Base-by-base conservation (phyloP, 345 rosid species). In the Carallia pectinifolia region DNA sequence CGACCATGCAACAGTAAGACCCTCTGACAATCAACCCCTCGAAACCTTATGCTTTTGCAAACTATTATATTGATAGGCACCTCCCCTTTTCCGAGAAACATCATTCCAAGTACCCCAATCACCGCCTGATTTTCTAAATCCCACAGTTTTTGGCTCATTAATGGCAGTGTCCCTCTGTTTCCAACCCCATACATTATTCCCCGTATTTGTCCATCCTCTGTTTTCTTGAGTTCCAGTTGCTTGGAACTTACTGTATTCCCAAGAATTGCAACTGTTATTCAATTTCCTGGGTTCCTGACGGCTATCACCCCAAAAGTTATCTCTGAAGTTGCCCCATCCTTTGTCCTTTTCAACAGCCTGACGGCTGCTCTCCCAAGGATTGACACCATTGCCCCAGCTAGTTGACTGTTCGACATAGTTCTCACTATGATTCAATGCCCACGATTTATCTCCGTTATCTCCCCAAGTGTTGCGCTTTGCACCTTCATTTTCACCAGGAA, bases 81-180 rank as follows among this genome's bases (percentile, higher is more conserved):
- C 77, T 79, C 81, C 87, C 74, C 88, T 83, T 80, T 83, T 84
- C 76, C 82, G 59, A 47, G 61, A 66, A 66, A 80, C 76, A 39
- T 48, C 72, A 7, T 76, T 78, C 84, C 84, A 65, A 61, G 79
- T 71, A 71, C 81, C 77, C 85, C 85, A 71, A 44, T 70, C 80
- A 61, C 79, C 73, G 72, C 40, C 71, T 6, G 63, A 39, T 56
- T 72, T 72, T 74, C 67, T 80, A 38, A 62, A 65, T 62, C 71
- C 85, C 67, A 75, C 65, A n/a, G 60, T 66, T 73, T 71, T 80
- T 29, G 62, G 68, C 16, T 67, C 74, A 36, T 29, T 53, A 55
- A 69, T 65, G 64, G 61, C 58, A 34, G 50, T 58, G 29, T 77
- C 74, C 74, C 59, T 10, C 33, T 37, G 72, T 74, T 50, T 62